phyloP scores from a whole-genome alignment of 345 rosid species.

The Triadica sebifera region DNA sequence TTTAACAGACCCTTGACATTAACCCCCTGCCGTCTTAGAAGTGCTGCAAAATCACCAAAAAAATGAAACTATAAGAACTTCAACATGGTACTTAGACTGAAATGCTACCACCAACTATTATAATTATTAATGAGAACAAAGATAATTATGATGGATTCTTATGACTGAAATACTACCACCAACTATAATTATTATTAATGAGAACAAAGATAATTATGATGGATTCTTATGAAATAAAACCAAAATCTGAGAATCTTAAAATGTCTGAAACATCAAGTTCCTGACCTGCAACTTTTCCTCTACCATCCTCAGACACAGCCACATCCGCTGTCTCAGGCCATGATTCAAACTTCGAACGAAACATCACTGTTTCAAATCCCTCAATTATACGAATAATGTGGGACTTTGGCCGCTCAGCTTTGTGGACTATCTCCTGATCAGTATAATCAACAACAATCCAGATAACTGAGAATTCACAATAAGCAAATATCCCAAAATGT shows the following conservation, averaged over 20 bases:
- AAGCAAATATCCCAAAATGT: slow-evolving; percentile 6
- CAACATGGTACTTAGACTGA: slow-evolving; percentile 3
- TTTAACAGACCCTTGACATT: slow-evolving; percentile 86
- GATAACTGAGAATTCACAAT: slow-evolving; percentile 10
- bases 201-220: too few species aligned
- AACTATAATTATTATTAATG: too few species aligned
- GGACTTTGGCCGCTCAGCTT: slow-evolving; percentile 53
- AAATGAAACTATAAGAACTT: slow-evolving; percentile 14
- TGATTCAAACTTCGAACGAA: slow-evolving; percentile 80
- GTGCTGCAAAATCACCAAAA: slow-evolving; percentile 48
- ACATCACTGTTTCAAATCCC: slow-evolving; percentile 93
- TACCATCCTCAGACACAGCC: slow-evolving; percentile 86
- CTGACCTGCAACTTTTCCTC: slow-evolving; percentile 98
- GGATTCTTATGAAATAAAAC: background rate
- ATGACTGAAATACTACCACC: background rate
- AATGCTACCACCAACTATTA: background rate
- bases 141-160: background rate
- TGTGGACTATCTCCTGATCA: slow-evolving; percentile 59
- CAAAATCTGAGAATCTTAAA: slow-evolving; percentile 5
- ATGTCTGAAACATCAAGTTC: slow-evolving; percentile 17
- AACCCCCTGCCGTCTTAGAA: slow-evolving; percentile 87
- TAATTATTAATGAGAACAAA: background rate
- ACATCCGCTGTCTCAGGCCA: slow-evolving; percentile 71
- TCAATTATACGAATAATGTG: slow-evolving; percentile 82
- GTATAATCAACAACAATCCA: slow-evolving; percentile 3